These are phyloP conservation scores for Coprinellus micaceus DNA, from an alignment of 768 basidiomycete genomes.

Conservation along the genomic window DNA sequence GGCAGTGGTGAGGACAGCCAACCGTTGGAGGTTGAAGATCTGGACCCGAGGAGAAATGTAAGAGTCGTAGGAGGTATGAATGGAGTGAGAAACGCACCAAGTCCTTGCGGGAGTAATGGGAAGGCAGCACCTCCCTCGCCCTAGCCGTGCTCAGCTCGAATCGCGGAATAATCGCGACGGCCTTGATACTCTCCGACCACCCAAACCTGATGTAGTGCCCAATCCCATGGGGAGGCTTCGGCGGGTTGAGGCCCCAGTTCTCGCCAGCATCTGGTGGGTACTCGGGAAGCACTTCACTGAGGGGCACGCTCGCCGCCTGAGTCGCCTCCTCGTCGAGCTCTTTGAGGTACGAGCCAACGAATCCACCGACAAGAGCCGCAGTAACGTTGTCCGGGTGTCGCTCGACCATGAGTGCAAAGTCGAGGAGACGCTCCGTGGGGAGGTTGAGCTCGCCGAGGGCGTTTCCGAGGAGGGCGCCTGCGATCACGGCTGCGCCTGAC, in stretches of 20 bases:
- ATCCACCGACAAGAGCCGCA: slow-evolving; percentile 93
- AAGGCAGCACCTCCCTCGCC: slow-evolving; percentile 86
- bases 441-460: slow-evolving; percentile 75
- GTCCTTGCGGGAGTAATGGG: slow-evolving; percentile 82
- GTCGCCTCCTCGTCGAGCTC: slow-evolving; percentile 82
- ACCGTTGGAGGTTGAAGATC: slow-evolving; percentile 96
- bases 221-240: slow-evolving; percentile 82
- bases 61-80: slow-evolving; percentile 9
- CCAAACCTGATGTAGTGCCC: slow-evolving; percentile 91
- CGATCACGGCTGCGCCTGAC: slow-evolving; percentile 98
- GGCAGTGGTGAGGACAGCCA: slow-evolving; percentile 95
- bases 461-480: slow-evolving; percentile 88
- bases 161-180: slow-evolving; percentile 89
- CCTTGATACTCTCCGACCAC: slow-evolving; percentile 82
- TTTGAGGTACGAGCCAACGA: slow-evolving; percentile 92
- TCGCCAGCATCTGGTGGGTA: slow-evolving; percentile 91
- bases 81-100: slow-evolving; percentile 52
- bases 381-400: slow-evolving; percentile 99
- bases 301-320: slow-evolving; percentile 83
- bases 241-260: slow-evolving; percentile 87
- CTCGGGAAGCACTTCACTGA: slow-evolving; percentile 95
- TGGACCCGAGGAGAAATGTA: too few species aligned
- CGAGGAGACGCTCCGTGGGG: slow-evolving; percentile 69
- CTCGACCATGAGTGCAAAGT: slow-evolving; percentile 98
- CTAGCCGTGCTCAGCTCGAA: slow-evolving; percentile 97